Evolutionary conservation across 306 rosid genomes (phyloP).

Genomic region (Alnus glutinosa): DNA sequence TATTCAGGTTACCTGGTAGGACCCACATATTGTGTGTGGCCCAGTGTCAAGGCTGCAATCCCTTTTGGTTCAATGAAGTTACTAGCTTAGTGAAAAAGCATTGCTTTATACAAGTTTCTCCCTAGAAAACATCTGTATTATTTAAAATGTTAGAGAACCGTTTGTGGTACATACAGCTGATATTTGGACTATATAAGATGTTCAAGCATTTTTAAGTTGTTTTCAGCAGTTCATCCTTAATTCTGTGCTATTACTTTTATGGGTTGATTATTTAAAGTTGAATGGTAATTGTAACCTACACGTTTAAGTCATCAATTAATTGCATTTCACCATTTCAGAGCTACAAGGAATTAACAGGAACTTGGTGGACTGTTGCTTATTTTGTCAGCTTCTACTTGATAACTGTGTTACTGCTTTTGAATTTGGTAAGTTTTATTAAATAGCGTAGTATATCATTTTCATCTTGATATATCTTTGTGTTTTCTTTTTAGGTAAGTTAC

Average conservation of each 20-base stretch:
- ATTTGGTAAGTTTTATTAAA: constrained; percentile 60
- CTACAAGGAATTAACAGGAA: constrained; percentile 83
- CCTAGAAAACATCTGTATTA: neutral
- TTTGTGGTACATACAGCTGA: constrained; percentile 7
- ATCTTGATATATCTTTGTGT: neutral
- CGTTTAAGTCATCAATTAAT: neutral
- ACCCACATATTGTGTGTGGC: constrained; percentile 4
- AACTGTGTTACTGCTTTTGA: constrained; percentile 80
- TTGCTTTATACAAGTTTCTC: neutral
- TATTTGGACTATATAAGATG: constrained; percentile 19
- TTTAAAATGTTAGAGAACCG: constrained; percentile 1
- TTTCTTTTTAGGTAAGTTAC: neutral
- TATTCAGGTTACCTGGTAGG: constrained; percentile 12
- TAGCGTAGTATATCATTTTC: constrained; percentile 11
- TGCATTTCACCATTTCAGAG: constrained; percentile 61
- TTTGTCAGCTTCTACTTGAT: constrained; percentile 88
- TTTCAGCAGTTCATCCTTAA: constrained; percentile 19
- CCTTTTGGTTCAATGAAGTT: constrained; percentile 16
- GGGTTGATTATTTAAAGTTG: neutral
- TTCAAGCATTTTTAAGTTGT: constrained; percentile 21
- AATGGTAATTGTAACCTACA: constrained; percentile 1
- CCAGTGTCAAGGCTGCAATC: neutral
- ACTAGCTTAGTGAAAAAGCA: constrained; percentile 15
- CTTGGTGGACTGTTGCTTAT: constrained; percentile 64
- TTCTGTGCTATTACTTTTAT: neutral